Base-by-base conservation (phyloP, 139 green algal genomes). In the Helicosporidium sp. region DNA sequence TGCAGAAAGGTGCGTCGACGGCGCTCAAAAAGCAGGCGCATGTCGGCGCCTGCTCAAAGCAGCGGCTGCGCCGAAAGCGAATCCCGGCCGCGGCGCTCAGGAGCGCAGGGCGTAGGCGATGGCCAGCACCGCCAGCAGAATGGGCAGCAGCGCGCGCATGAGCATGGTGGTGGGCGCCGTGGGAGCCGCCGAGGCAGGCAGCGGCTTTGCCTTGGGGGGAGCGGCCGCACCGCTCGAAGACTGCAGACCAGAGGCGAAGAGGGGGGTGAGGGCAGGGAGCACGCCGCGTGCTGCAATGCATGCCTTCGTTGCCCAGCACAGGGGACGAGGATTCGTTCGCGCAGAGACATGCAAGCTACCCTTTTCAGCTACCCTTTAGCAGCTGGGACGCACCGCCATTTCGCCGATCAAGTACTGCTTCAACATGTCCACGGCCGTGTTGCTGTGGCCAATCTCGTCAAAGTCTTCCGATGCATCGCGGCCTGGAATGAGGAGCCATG, bases 401-500 rank as follows among this genome's bases (percentile, higher is more conserved):
- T 61, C 58, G 18, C 80, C 80, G 34, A 91, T 76, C 8, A 69
- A 48, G 46, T 85, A 86, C 55, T 86, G 77, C 3, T 72, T 57
- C 25, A 91, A 61, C 58, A 85, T 64, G 33, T 85, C 65, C 44
- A 72, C 72, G 2, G 80, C 80, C 0, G 74, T 69, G 17, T 79
- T 82, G 66, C 72, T 84, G 61, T 91, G 80, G 1, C 79, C 80
- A 50, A 91, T 89, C 48, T 92, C 80, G n/a, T 92, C 80, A 63
- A 86, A 92, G 33, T 87, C 77, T 42, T 84, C 73, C 6, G 80
- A 87, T 0, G 74, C 73, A 46, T 92, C 80, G 60, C 78, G 83
- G 46, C 78, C 80, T 84, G 72, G 26, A n/a, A n/a, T n/a, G n/a
- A n/a, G n/a, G n/a, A n/a, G n/a, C n/a, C n/a, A n/a, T n/a, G n/a